Evolutionary conservation across 1,284 basidiomycete genomes (phyloP).

Genomic region (Microbotryum scabiosae): DNA sequence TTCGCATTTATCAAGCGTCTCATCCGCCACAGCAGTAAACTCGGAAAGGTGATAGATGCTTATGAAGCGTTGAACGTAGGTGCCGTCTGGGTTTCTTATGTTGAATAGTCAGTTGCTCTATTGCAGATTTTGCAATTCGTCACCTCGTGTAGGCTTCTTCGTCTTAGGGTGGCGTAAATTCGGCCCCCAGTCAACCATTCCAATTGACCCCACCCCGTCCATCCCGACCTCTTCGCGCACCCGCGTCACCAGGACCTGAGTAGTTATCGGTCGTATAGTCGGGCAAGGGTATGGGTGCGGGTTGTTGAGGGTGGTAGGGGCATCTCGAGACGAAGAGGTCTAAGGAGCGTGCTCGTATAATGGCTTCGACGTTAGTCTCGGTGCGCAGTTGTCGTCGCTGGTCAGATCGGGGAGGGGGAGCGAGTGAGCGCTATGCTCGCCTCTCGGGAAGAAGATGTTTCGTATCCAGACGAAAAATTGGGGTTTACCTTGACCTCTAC

Average conservation of each 20-base stretch:
- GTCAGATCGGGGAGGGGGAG: not conserved
- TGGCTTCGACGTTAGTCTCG: conserved; percentile 16
- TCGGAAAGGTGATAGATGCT: no score
- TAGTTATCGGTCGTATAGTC: not conserved
- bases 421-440: not conserved
- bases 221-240: not conserved
- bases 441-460: no score
- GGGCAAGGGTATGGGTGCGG: not conserved
- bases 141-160: no score
- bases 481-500: conserved; percentile 18
- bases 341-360: conserved; percentile 23
- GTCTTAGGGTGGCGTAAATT: no score
- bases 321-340: conserved; percentile 19
- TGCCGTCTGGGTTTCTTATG: no score
- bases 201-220: not conserved
- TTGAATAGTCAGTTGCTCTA: no score
- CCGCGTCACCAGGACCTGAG: not conserved
- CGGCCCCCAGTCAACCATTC: not conserved
- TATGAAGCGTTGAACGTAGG: no score
- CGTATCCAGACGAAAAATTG: not conserved
- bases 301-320: conserved; percentile 13
- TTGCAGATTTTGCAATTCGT: no score
- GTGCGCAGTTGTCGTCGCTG: conserved; percentile 12
- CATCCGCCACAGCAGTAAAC: no score
- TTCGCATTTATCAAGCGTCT: no score